Conservation (phyloP, 345 rosid genomes). For the Arabidopsis arenosa region DNA sequence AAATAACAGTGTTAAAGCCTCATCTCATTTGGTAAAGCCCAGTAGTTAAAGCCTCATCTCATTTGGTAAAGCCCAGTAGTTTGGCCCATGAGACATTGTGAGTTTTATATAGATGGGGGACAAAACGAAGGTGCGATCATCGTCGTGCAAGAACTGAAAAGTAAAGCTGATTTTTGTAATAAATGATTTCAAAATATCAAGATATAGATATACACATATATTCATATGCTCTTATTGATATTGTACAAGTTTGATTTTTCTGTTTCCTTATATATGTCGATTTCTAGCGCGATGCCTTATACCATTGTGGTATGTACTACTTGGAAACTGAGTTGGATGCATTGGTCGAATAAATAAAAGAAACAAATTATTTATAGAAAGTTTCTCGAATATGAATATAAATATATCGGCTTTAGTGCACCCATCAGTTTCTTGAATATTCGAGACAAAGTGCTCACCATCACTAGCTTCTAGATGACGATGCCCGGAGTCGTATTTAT, state of each 20-base stretch:
- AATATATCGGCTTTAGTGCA: conserved; percentile 7
- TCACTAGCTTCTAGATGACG: conserved; percentile 17
- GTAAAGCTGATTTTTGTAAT: neutral
- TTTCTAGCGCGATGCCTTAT: conserved; percentile 15
- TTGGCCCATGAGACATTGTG: neutral
- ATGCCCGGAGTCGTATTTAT: neutral
- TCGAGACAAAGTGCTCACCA: conserved; percentile 28
- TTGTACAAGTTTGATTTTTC: neutral
- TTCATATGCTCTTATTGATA: neutral
- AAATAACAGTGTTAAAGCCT: neutral
- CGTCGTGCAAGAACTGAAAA: neutral
- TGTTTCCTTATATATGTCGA: neutral
- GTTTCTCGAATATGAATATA: conserved; percentile 14
- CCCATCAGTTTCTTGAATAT: conserved; percentile 29
- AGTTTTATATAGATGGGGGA: neutral
- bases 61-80: neutral
- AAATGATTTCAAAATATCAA: neutral
- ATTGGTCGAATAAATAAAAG: conserved; percentile 27
- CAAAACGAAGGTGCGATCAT: neutral
- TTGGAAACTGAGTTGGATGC: conserved; percentile 16
- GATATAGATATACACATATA: neutral
- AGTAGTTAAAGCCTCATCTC: neutral
- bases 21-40: neutral
- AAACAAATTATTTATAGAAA: conserved; percentile 29
- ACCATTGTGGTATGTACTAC: conserved; percentile 19